A percentile compares a stretch with the other conserved stretches of the same genome.
Evolutionary conservation across 2,329 filamentous ascomycete genomes (phyloP).

Genomic region (Tolypocladium pustulatum): DNA sequence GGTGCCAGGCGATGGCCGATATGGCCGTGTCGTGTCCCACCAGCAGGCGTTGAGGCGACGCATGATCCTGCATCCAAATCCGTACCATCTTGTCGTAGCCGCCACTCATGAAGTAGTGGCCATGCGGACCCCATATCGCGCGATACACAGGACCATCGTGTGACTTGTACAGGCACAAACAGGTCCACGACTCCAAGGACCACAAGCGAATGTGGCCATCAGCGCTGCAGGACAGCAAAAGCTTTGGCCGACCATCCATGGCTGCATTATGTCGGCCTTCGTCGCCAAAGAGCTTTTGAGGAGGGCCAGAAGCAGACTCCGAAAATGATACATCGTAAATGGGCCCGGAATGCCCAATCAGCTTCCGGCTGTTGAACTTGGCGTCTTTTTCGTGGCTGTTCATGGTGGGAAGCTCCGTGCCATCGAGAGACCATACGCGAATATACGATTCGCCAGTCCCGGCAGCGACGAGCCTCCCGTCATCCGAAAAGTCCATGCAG

Average conservation of each 20-base stretch:
- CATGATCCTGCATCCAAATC: slow-evolving; percentile 87
- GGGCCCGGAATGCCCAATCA: slow-evolving; percentile 83
- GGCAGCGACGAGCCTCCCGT: slow-evolving; percentile 75
- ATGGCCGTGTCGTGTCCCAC: slow-evolving; percentile 89
- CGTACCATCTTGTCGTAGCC: slow-evolving; percentile 86
- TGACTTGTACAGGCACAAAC: slow-evolving; percentile 85
- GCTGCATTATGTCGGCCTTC: slow-evolving; percentile 29
- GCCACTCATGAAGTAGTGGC: slow-evolving; percentile 86
- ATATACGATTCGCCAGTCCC: slow-evolving; percentile 95
- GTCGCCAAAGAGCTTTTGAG: slow-evolving; percentile 37
- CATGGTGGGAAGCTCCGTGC: slow-evolving; percentile 64
- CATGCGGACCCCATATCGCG: slow-evolving; percentile 80
- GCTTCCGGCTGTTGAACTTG: slow-evolving; percentile 53
- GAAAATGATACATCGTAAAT: slow-evolving; percentile 89
- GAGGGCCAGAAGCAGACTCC: slow-evolving; percentile 48
- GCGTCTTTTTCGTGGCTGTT: slow-evolving; percentile 46
- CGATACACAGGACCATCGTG: slow-evolving; percentile 87
- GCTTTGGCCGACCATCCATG: slow-evolving; percentile 51
- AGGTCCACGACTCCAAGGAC: slow-evolving; percentile 88
- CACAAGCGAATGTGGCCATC: slow-evolving; percentile 86
- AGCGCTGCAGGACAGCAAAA: slow-evolving; percentile 76
- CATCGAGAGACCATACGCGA: slow-evolving; percentile 84
- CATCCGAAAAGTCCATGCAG: slow-evolving; percentile 92
- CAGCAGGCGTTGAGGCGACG: slow-evolving; percentile 77
- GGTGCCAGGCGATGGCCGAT: slow-evolving; percentile 88